These are phyloP conservation scores for Anisodus acutangulus DNA, from an alignment of 257 asterid species.

Conservation along the genomic window DNA sequence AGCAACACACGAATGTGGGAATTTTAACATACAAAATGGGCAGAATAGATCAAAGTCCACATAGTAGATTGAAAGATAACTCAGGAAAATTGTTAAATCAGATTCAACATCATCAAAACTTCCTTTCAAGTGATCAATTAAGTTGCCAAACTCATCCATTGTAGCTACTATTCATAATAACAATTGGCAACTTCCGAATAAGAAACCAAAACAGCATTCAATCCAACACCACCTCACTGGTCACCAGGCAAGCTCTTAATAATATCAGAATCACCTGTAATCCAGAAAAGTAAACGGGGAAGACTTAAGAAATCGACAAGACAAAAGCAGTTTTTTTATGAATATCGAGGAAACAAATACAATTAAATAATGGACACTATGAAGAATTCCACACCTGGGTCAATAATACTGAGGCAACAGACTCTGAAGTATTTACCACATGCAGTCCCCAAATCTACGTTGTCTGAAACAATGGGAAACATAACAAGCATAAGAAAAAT, in stretches of 20 bases:
- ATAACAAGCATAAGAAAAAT: not conserved
- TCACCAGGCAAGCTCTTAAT: too few relatives aligned
- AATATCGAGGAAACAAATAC: not conserved
- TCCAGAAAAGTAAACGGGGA: not conserved
- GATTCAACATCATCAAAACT: constrained; percentile 27
- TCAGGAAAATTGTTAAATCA: constrained; percentile 10
- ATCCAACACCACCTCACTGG: too few relatives aligned
- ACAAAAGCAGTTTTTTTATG: not conserved
- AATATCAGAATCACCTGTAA: constrained; percentile 64
- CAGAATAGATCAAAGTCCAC: not conserved
- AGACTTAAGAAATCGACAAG: not conserved
- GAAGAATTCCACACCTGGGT: constrained; percentile 50
- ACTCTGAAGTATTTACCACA: constrained; percentile 77
- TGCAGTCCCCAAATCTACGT: constrained; percentile 75
- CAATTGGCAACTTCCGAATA: too few relatives aligned
- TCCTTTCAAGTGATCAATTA: constrained; percentile 19
- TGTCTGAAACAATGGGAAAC: constrained; percentile 46
- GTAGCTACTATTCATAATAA: too few relatives aligned
- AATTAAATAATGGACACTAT: not conserved
- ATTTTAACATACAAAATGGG: not conserved
- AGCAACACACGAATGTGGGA: not conserved
- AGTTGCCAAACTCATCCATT: not conserved
- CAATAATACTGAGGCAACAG: constrained; percentile 73
- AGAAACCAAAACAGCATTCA: too few relatives aligned
- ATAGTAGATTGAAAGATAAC: not conserved